Evolutionary conservation across 257 asterid genomes (phyloP), one percentile per base, ranked within the genome.

Genomic region (Fraxinus excelsior): DNA sequence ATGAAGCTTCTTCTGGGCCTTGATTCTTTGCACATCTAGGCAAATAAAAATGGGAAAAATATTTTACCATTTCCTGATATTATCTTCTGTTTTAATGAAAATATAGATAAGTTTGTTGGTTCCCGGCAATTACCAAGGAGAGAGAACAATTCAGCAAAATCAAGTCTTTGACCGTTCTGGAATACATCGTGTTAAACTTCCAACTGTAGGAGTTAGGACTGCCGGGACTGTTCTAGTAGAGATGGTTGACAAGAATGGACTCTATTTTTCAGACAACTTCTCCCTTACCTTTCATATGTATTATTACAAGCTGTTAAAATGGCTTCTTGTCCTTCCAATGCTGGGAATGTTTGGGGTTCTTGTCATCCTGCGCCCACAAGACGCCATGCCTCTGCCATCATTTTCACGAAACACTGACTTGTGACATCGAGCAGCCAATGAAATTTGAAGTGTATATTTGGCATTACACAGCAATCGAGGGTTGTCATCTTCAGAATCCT

Each of bases 121-220:
- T 80, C 98, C 98, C 10, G 97, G 99, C 69, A 96, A 96, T 81
- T 96, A 92, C 92, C 97, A 87, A 90, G 99, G 99, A 53, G 98
- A 96, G 67, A 86, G 97, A 87, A 96, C 96, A 7, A 87, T 96
- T 60, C 92, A 86, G 86, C 93, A 86, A 73, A 91, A 84, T 75
- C 92, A 88, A 71, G 75, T 90, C 35, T 84, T 90, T 44, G 86
- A 84, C 62, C 89, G 81, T 28, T 76, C 97, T 31, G 99, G 99
- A 69, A 83, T 35, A 23, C 96, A 94, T 70, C 88, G 88, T 72
- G 83, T 94, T 38, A 92, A 88, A 84, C 93, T 96, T 60, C 97
- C 97, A 3, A 94, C 97, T 0, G 99, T 94, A 2, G 86, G 94
- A 70, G 98, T 92, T 14, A 87, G 98, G 76, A 96, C 98, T 12